These are phyloP conservation scores for Pseudogymnoascus sp. DNA, from an alignment of 2,329 filamentous ascomycete species.

Conservation along the genomic window DNA sequence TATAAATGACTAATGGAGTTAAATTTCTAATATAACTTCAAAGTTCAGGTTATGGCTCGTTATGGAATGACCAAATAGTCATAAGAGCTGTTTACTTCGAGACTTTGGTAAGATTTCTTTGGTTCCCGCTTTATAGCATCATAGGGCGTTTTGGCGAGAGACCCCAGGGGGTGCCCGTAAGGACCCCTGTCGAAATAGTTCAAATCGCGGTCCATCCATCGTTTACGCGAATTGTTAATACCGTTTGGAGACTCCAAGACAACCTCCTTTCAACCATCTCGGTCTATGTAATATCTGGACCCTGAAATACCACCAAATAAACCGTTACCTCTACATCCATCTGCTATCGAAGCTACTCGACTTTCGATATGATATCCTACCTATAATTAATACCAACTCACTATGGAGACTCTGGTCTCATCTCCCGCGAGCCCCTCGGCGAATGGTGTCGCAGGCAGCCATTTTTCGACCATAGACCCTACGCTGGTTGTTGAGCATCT, in stretches of 20 bases:
- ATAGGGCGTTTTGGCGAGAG: conserved; percentile 1
- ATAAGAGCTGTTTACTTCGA: background rate
- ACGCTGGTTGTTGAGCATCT: conserved; percentile 63
- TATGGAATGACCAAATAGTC: background rate
- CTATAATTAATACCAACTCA: conserved; percentile 11
- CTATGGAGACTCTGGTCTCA: conserved; percentile 26
- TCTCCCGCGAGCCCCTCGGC: conserved; percentile 21
- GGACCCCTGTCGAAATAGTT: conserved; percentile 8
- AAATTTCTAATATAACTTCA: background rate
- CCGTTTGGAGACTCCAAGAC: background rate
- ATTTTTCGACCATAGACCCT: conserved; percentile 56
- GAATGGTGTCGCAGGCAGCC: conserved; percentile 22
- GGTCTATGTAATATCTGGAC: background rate
- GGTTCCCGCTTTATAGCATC: conserved; percentile 7
- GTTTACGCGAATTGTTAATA: conserved; percentile 8
- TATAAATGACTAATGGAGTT: background rate
- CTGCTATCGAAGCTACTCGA: background rate
- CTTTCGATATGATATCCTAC: background rate
- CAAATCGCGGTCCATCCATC: conserved; percentile 8
- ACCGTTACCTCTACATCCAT: background rate
- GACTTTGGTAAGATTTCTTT: conserved; percentile 1
- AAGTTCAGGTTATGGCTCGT: background rate
- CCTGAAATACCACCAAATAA: conserved; percentile 3
- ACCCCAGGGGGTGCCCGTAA: conserved; percentile 2
- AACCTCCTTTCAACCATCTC: conserved; percentile 5